Evolutionary conservation across 352 stramenopile species (phyloP).

Genomic region (Sclerospora graminicola): DNA sequence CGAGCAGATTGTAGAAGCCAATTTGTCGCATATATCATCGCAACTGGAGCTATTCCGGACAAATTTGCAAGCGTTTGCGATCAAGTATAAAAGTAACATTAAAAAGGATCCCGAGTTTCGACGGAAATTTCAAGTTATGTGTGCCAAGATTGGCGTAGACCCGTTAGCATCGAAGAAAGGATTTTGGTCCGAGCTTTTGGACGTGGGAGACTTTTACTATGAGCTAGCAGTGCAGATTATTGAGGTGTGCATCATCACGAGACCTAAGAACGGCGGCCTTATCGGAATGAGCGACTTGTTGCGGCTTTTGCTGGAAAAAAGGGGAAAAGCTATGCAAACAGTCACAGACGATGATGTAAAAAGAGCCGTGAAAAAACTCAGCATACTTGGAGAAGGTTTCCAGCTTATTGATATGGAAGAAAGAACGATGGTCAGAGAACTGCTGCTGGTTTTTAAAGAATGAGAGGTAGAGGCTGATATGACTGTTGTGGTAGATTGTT

Average conservation of each 20-base stretch:
- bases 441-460: background rate
- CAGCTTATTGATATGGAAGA: slow-evolving; percentile 89
- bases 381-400: slow-evolving; percentile 90
- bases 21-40: slow-evolving; percentile 68
- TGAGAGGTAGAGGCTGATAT: background rate
- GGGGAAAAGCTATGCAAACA: slow-evolving; percentile 53
- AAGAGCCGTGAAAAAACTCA: slow-evolving; percentile 92
- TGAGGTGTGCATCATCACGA: slow-evolving; percentile 93
- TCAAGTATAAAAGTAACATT: slow-evolving; percentile 93
- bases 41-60: slow-evolving; percentile 87
- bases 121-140: slow-evolving; percentile 94
- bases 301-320: slow-evolving; percentile 56
- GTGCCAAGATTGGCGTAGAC: slow-evolving; percentile 93
- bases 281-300: slow-evolving; percentile 78
- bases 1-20: slow-evolving; percentile 68
- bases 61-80: slow-evolving; percentile 88
- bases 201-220: slow-evolving; percentile 99
- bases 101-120: slow-evolving; percentile 92
- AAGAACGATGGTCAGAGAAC: slow-evolving; percentile 60
- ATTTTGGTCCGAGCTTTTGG: slow-evolving; percentile 96
- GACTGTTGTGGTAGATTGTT: slow-evolving; percentile 58
- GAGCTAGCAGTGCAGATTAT: slow-evolving; percentile 98
- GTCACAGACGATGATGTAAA: slow-evolving; percentile 90
- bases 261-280: slow-evolving; percentile 75
- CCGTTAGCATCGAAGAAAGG: slow-evolving; percentile 95